These are phyloP conservation scores for Pseudogymnoascus sp. DNA, from an alignment of 2,329 filamentous ascomycete species.

Conservation along the genomic window DNA sequence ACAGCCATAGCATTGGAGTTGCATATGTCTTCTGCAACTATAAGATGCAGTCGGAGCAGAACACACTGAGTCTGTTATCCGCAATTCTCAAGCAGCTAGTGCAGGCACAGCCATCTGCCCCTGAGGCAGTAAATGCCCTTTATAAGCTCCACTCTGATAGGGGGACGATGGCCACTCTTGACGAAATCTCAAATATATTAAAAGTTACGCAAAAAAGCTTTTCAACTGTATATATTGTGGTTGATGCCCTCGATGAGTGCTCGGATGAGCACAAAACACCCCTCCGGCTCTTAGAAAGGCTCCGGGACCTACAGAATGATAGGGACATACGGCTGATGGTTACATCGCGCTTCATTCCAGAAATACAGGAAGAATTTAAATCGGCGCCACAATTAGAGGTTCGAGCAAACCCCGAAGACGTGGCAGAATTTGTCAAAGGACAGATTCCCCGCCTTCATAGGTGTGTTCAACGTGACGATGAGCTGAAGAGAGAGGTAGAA, in stretches of 20 bases:
- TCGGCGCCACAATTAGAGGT: not conserved
- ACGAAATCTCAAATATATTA: slow-evolving; percentile 16
- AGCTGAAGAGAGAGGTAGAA: not conserved
- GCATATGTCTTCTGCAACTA: slow-evolving; percentile 32
- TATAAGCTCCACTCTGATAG: not conserved
- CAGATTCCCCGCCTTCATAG: not conserved
- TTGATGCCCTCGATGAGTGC: slow-evolving; percentile 18
- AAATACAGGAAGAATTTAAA: slow-evolving; percentile 48
- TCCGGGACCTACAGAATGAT: not conserved
- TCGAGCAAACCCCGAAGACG: not conserved
- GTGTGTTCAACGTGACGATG: not conserved
- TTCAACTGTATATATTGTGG: slow-evolving; percentile 15
- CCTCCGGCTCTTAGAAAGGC: not conserved
- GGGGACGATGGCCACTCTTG: not conserved
- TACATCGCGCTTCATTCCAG: slow-evolving; percentile 33
- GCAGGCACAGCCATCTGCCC: not conserved
- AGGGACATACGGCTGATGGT: not conserved
- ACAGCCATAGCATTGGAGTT: slow-evolving; percentile 18
- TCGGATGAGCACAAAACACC: not conserved
- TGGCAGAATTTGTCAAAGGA: not conserved
- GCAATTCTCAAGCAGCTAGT: slow-evolving; percentile 24
- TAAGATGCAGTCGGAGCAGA: slow-evolving; percentile 23
- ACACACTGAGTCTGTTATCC: slow-evolving; percentile 13
- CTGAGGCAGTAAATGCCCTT: not conserved
- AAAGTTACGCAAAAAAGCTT: slow-evolving; percentile 12